Percentiles rank a stretch among this genome's conserved stretches.
Evolutionary conservation across 495 filamentous ascomycete genomes (phyloP).

Genomic region (Aspergillus ellipticus): DNA sequence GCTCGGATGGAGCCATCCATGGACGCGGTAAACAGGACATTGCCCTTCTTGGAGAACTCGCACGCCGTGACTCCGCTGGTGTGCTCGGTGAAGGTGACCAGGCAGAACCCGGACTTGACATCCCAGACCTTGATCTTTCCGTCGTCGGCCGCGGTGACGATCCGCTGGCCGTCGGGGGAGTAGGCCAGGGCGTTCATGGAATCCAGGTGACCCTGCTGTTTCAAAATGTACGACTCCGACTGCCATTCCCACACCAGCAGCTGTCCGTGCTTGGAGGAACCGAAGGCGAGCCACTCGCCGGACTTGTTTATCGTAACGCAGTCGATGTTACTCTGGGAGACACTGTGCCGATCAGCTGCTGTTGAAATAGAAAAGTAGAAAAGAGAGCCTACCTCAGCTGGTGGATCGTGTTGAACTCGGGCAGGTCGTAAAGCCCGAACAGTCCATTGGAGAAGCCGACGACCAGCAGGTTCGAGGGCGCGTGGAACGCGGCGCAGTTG

Average conservation of each 20-base stretch:
- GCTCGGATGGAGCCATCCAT: conserved; percentile 90
- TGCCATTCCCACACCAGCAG: conserved; percentile 99
- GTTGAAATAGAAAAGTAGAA: too few relatives aligned
- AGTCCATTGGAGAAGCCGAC: conserved; percentile 92
- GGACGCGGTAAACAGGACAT: conserved; percentile 89
- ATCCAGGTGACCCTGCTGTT: conserved; percentile 96
- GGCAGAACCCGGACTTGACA: conserved; percentile 90
- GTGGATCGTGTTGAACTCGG: conserved; percentile 95
- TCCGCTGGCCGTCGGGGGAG: conserved; percentile 86
- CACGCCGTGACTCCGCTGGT: conserved; percentile 93
- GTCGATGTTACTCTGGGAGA: conserved; percentile 94
- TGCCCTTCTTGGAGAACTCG: conserved; percentile 90
- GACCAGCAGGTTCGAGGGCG: conserved; percentile 80
- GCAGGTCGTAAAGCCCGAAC: conserved; percentile 91
- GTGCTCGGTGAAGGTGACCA: conserved; percentile 97
- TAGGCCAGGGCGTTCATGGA: conserved; percentile 93
- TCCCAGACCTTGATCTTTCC: conserved; percentile 99
- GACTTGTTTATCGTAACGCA: conserved; percentile 87
- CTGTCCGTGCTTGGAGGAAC: conserved; percentile 92
- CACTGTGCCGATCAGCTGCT: conserved; percentile 55
- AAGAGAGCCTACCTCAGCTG: conserved; percentile 64
- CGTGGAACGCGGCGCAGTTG: conserved; percentile 82
- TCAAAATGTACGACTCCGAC: conserved; percentile 97
- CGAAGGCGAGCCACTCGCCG: conserved; percentile 96
- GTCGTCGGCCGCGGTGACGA: conserved; percentile 91